Base-by-base conservation (phyloP, 2,329 filamentous ascomycete genomes). In the Penicillium sp. region DNA sequence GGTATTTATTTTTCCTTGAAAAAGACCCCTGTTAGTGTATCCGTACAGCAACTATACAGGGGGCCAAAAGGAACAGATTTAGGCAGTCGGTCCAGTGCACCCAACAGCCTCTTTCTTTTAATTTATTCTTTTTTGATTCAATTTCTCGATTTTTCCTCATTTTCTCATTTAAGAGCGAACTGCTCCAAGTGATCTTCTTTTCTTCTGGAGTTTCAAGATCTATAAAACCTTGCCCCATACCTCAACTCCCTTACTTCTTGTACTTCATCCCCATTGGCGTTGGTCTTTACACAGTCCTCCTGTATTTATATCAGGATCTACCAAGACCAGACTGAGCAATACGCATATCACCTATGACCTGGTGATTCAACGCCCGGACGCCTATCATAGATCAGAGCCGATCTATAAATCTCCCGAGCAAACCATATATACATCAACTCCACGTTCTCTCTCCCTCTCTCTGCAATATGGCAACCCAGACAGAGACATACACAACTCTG, bases 51-150 rank as follows among this genome's bases (percentile, higher is more conserved):
- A 25, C 50, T 55, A 58, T 54, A 60, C 52, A 54, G 57, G 56
- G 55, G 54, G 33, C 33, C 58, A 52, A 60, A 60, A 59, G 54
- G 54, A 53, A 52, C 53, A 57, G 56, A 56, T 50, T 54, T 50
- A 45, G 40, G 48, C 44, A 54, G 41, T 50, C 47, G 51, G 53
- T 54, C 30, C 52, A 48, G 50, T 56, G 50, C 52, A 60, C 56
- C 58, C 58, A 60, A 60, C 52, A 54, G 56, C 16, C 46, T 55
- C 41, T 42, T 51, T 54, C 41, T 45, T 29, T 18, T 44, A 31
- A 55, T 57, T 41, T 49, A 28, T 35, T 38, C 40, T 50, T 50
- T 37, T 35, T 25, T 25, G 4, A 25, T 25, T 25, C 7, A 6
- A 6, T 3, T 44, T 27, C n/a, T n/a, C n/a, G n/a, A n/a, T n/a